Evolutionary conservation across 306 rosid species (phyloP), one percentile per base, ranked within the genome.

Genomic region (Begonia peltatifolia): DNA sequence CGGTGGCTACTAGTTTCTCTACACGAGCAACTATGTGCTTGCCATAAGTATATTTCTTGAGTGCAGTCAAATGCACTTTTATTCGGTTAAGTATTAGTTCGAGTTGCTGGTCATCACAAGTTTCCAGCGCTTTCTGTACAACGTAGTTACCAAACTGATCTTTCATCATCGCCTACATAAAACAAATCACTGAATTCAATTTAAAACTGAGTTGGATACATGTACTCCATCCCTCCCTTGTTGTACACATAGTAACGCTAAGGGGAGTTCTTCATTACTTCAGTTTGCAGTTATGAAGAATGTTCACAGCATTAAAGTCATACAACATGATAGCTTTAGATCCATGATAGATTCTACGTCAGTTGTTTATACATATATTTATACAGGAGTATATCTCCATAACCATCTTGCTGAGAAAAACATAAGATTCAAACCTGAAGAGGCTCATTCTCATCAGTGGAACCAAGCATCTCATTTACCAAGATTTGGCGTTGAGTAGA

Each of bases 371-470:
- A n/a, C n/a, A n/a, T n/a, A n/a, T n/a, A n/a, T n/a, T n/a, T n/a
- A n/a, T n/a, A n/a, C n/a, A n/a, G n/a, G n/a, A n/a, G n/a, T n/a
- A n/a, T n/a, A n/a, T n/a, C n/a, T n/a, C n/a, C n/a, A n/a, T n/a
- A n/a, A n/a, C n/a, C 1, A 17, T 20, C 23, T 20, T 20, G 23
- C 23, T 20, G 23, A 20, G 23, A 20, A 20, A 20, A 20, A 3
- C 23, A 20, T 15, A 12, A n/a, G 57, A 56, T 25, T 47, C 67
- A 59, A 65, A 89, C 95, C 97, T 89, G 97, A 76, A 84, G 95
- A 50, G 94, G 94, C 75, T 89, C 97, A 43, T 89, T 89, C 76
- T 84, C 97, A 57, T 89, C 97, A 1, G 95, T 84, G 68, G 94
- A 49, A 43, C 97, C 94, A 50, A 85, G 95, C 94, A 89, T 89